A percentile compares a stretch with the other conserved stretches of the same genome.
Evolutionary conservation across 208 protist genomes (phyloP).

Genomic region (Crithidia sp.): DNA sequence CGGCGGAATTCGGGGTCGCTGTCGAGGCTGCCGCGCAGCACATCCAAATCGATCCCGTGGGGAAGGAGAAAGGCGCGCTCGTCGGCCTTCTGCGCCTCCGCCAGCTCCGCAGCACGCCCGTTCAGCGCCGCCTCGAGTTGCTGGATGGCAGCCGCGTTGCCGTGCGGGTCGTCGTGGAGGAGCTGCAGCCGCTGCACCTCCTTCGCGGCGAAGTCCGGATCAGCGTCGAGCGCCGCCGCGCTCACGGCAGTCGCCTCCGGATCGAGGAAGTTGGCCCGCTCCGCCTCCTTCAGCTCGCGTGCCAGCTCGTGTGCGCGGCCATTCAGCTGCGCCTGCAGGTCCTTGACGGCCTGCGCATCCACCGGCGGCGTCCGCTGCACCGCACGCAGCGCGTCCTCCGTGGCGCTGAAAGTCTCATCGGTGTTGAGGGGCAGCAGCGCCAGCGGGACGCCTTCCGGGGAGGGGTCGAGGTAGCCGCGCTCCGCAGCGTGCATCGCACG

Average conservation of each 20-base stretch:
- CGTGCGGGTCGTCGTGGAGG: constrained; percentile 15
- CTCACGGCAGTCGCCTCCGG: constrained; percentile 6
- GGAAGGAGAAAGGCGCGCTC: constrained; percentile 51
- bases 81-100: constrained; percentile 19
- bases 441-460: constrained; percentile 48
- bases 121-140: constrained; percentile 46
- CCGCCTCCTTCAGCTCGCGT: constrained; percentile 33
- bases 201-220: constrained; percentile 38
- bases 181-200: constrained; percentile 44
- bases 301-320: constrained; percentile 51
- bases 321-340: constrained; percentile 47
- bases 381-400: constrained; percentile 52
- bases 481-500: constrained; percentile 55
- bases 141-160: constrained; percentile 21
- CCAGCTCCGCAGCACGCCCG: constrained; percentile 41
- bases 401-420: constrained; percentile 43
- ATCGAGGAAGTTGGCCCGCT: constrained; percentile 57
- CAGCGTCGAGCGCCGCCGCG: constrained; percentile 22
- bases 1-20: constrained; percentile 27
- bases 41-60: constrained; percentile 23
- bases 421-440: constrained; percentile 59
- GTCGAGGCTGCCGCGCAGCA: constrained; percentile 37
- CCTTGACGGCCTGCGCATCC: constrained; percentile 21
- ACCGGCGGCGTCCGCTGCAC: constrained; percentile 21
- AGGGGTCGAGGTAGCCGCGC: constrained; percentile 52